Conservation (phyloP, 1,139 yeast genomes). For the Candida sanyaensis region DNA sequence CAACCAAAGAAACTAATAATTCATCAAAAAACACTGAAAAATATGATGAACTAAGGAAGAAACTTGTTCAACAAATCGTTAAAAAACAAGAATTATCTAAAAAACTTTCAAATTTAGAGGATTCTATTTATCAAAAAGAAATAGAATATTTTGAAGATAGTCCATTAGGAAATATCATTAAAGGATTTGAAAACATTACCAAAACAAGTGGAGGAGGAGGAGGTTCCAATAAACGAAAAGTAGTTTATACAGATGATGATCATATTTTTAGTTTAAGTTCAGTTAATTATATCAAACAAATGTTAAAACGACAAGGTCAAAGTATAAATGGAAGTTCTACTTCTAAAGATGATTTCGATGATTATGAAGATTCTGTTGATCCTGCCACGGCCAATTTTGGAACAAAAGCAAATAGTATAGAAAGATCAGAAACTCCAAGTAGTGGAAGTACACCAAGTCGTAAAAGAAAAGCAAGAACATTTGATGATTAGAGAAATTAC, state of each 20-base stretch:
- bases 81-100: constrained; percentile 69
- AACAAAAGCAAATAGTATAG: constrained; percentile 3
- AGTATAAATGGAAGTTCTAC: constrained; percentile 11
- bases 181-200: constrained; percentile 84
- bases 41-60: constrained; percentile 68
- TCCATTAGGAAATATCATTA: constrained; percentile 76
- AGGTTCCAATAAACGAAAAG: constrained; percentile 47
- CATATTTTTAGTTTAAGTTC: constrained; percentile 84
- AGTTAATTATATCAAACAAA: constrained; percentile 65
- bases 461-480: constrained; percentile 34
- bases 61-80: constrained; percentile 64
- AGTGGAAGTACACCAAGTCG: constrained; percentile 31
- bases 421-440: constrained; percentile 6
- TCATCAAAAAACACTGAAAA: constrained; percentile 34
- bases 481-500: constrained; percentile 26
- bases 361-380: constrained; percentile 49
- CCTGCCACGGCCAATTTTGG: constrained; percentile 19
- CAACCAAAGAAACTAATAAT: background rate
- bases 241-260: constrained; percentile 73
- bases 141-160: constrained; percentile 73
- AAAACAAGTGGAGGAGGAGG: constrained; percentile 42
- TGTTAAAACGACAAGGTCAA: constrained; percentile 43
- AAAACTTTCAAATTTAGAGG: constrained; percentile 68
- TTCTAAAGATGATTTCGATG: constrained; percentile 42
- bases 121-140: constrained; percentile 79